Base-by-base conservation (phyloP, 2,329 filamentous ascomycete genomes). In the Paecilomyces variotii region DNA sequence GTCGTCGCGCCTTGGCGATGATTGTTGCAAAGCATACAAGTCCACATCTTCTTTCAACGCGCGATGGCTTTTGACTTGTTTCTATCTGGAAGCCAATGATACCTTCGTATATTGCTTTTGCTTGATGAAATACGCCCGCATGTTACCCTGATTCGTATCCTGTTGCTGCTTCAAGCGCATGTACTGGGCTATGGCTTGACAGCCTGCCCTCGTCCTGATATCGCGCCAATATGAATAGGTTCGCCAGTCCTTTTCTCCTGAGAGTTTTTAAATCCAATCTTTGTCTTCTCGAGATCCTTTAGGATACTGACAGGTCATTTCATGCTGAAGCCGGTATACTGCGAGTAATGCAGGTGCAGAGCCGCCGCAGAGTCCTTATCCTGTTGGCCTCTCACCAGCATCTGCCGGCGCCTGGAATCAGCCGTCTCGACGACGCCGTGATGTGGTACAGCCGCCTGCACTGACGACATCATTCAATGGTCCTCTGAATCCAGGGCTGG, bases 381-480 rank as follows among this genome's bases (percentile, higher is more conserved):
- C 63, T 56, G 61, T 63, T 57, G 65, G 70, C 65, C 71, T 70
- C 68, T 65, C 70, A 59, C 66, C 67, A 50, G 59, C 70, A 61
- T 66, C 68, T 60, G 62, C 62, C 56, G 64, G 60, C 59, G 60
- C 66, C 58, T 67, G 65, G 64, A 71, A 70, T 58, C 74, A 71
- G 57, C 63, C 64, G 45, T 74, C 74, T 56, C 70, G 73, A 49
- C 65, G 67, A 62, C 75, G 74, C 65, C 74, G 74, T 64, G 74
- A 77, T 73, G 74, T 71, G 51, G 65, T 72, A 60, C 71, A 74
- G 63, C 76, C 74, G 55, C 75, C 75, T 49, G 65, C 74, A 60
- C 65, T 79, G 62, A 78, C 73, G 39, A 77, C 76, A 59, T 68
- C 71, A 56, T 69, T 76, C 58, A 71, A 63, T 61, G 70, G 68